Percentiles rank a stretch among this genome's conserved stretches.
Conservation (phyloP, 345 rosid genomes). For the Dipteronia sinensis region DNA sequence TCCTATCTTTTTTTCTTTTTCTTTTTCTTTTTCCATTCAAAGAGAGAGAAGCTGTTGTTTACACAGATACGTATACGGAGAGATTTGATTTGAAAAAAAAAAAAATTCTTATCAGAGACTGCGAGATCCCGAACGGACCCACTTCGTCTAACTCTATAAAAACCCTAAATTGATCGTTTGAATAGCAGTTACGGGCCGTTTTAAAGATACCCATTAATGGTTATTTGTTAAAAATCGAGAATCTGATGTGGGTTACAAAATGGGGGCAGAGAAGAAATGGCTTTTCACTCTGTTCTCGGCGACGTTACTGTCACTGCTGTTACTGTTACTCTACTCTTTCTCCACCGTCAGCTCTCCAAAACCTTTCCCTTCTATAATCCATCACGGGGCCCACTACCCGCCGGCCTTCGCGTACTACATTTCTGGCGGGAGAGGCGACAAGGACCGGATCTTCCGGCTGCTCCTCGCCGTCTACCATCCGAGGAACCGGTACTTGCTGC, state of each 20-base stretch:
- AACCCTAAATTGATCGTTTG: not conserved
- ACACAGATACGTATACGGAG: not conserved
- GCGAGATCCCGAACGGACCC: not conserved
- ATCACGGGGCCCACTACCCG: conserved; percentile 79
- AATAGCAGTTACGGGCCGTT: not conserved
- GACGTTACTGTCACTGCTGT: conserved; percentile 63
- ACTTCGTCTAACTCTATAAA: conserved; percentile 10
- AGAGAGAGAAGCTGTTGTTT: not conserved
- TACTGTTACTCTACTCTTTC: conserved; percentile 75
- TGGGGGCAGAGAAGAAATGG: conserved; percentile 98
- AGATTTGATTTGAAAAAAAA: not conserved
- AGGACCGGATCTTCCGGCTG: conserved; percentile 72
- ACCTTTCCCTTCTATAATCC: conserved; percentile 66
- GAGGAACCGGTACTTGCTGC: conserved; percentile 84
- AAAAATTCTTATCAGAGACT: too few species aligned
- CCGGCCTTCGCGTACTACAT: conserved; percentile 93
- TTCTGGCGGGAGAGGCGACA: conserved; percentile 73
- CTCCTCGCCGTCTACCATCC: conserved; percentile 95
- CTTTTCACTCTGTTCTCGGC: conserved; percentile 84
- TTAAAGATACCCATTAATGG: conserved; percentile 39
- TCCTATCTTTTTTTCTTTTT: too few species aligned
- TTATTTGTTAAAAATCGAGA: conserved; percentile 27
- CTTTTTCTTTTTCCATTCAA: not conserved
- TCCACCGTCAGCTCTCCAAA: conserved; percentile 72
- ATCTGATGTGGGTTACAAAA: conserved; percentile 18